Evolutionary conservation across 371 early-diverging fungal genomes (phyloP), one percentile per base, ranked within the genome.

Genomic region (Entomophthora muscae): DNA sequence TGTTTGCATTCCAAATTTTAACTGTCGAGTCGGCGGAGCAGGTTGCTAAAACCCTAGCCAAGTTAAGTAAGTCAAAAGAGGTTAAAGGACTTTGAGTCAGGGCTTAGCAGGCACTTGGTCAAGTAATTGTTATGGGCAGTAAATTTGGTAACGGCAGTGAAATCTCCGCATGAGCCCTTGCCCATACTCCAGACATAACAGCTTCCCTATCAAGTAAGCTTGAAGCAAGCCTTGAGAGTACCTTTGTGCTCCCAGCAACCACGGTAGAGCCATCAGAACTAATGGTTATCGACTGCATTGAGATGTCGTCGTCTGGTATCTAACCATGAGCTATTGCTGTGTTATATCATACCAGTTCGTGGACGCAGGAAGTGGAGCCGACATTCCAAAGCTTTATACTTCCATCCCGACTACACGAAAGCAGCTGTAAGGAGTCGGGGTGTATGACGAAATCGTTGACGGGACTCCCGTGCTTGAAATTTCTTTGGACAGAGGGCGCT

Each of bases 401-500:
- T 2, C 96, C 96, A 65, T 85, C 86, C 67, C 93, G 93, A 76
- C 95, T 95, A 71, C 92, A 90, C 0, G 94, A 90, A 54, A 93
- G 81, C 12, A 95, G 71, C 67, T 95, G 91, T 32, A 90, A 95
- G 71, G 93, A 92, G 69, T 95, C 79, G 0, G 96, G 94, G 72
- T 95, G 93, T 69, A 96, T 92, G 1, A 90, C 90, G 27, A 93
- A 86, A 71, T 94, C 94, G 64, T 88, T 93, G 63, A 96, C 91
- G 7, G 91, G 84, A 1, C 85, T 80, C 58, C 86, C 86, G 66
- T 91, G 88, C 61, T 89, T 82, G 70, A 91, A 87, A 64, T 88
- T 86, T 23, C 90, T 77, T 57, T 89, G 88, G 32, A 86, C 72
- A 3, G 81, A 83, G 0, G 89, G 87, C 26, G 83, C 84, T 66